Percentiles rank a stretch among this genome's conserved stretches.
These are phyloP conservation scores for Neofusicoccum umdonicola DNA, from an alignment of 2,329 filamentous ascomycete genomes.

Conservation along the genomic window DNA sequence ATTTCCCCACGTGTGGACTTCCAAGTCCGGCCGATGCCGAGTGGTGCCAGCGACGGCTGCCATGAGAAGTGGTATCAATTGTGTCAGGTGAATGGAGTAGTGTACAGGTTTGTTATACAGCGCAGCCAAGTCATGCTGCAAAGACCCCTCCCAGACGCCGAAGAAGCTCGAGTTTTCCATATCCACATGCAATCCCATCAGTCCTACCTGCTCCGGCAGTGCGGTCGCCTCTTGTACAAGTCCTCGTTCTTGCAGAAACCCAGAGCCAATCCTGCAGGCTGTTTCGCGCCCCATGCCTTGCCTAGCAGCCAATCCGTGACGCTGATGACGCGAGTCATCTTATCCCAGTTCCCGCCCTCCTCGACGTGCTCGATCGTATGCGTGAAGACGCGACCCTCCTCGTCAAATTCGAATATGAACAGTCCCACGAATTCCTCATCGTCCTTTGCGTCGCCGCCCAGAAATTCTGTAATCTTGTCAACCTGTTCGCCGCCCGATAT, in stretches of 20 bases:
- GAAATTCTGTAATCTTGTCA: conserved; percentile 55
- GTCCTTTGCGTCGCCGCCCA: conserved; percentile 50
- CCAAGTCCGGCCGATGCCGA: neutral
- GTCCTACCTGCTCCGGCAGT: neutral
- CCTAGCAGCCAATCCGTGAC: conserved; percentile 94
- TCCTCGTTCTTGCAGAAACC: conserved; percentile 18
- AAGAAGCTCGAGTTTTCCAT: neutral
- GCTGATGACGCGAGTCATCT: conserved; percentile 80
- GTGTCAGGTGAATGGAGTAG: neutral
- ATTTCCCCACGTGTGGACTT: conserved; percentile 1
- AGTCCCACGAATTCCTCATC: conserved; percentile 79
- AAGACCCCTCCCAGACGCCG: neutral
- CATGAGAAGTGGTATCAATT: neutral
- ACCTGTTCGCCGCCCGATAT: conserved; percentile 46
- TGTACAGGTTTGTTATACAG: conserved; percentile 4
- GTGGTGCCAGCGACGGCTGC: neutral
- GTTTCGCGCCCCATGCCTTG: conserved; percentile 59
- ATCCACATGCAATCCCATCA: conserved; percentile 17
- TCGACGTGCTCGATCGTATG: conserved; percentile 95
- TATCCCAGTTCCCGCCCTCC: conserved; percentile 78
- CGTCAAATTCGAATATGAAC: conserved; percentile 95
- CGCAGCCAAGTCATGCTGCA: neutral
- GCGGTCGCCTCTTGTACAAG: conserved; percentile 29
- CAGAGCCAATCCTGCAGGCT: conserved; percentile 18
- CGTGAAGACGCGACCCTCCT: conserved; percentile 74